Conservation (phyloP, 768 basidiomycete species). For the Tephrocybe sp. region DNA sequence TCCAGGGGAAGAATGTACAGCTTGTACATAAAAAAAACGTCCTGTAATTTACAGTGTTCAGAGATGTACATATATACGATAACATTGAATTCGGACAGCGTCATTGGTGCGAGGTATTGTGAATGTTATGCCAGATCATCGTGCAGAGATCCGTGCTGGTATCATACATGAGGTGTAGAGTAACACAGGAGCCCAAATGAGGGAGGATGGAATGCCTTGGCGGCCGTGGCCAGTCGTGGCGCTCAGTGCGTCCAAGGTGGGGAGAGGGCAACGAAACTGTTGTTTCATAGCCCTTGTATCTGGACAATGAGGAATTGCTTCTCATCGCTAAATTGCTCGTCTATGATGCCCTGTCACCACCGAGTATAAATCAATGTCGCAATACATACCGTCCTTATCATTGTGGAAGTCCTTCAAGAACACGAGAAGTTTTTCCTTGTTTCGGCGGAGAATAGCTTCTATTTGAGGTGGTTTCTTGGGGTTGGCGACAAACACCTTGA, state of each 20-base stretch:
- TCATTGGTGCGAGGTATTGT: too few species aligned
- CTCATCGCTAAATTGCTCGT: conserved; percentile 97
- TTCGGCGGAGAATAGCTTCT: conserved; percentile 84
- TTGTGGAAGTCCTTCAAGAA: conserved; percentile 97
- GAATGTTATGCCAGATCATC: too few species aligned
- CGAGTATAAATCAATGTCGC: neutral
- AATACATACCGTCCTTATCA: conserved; percentile 86
- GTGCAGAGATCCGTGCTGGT: conserved; percentile 12
- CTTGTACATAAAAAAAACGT: too few species aligned
- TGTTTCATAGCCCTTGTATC: conserved; percentile 69
- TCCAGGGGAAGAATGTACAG: too few species aligned
- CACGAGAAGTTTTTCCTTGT: conserved; percentile 88
- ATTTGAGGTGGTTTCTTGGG: conserved; percentile 98
- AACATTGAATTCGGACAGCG: too few species aligned
- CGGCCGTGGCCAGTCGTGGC: too few species aligned
- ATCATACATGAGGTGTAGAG: conserved; percentile 3
- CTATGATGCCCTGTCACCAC: conserved; percentile 33
- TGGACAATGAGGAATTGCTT: conserved; percentile 95
- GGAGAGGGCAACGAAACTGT: too few species aligned
- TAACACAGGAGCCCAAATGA: neutral
- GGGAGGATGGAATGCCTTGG: too few species aligned
- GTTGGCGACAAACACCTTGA: conserved; percentile 99
- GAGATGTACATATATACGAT: too few species aligned
- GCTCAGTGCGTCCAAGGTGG: too few species aligned
- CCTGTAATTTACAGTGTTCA: too few species aligned